A percentile compares a stretch with the other conserved stretches of the same genome.
Conservation (phyloP, 306 rosid genomes). For the Aeschynomene evenia region DNA sequence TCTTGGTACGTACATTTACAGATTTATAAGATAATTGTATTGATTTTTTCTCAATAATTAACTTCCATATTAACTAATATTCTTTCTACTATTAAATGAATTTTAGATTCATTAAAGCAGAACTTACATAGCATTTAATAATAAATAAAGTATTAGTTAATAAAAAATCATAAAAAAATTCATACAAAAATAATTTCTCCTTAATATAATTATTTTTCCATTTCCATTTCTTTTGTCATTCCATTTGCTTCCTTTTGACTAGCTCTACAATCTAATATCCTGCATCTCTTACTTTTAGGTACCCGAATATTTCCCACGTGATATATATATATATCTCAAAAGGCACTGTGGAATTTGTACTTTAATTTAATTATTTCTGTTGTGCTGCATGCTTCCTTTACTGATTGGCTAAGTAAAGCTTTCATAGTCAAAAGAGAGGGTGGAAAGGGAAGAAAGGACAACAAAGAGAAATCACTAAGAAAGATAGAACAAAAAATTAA, state of each 20-base stretch:
- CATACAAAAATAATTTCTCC: too few species aligned
- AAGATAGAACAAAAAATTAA: background rate
- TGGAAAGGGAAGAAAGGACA: background rate
- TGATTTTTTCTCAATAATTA: too few species aligned
- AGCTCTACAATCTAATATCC: background rate
- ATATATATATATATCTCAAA: background rate
- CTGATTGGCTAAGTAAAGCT: slow-evolving; percentile 19
- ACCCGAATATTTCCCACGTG: background rate
- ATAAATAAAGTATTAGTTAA: too few species aligned
- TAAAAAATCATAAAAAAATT: too few species aligned
- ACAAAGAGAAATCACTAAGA: background rate
- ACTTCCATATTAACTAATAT: too few species aligned
- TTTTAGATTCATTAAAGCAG: too few species aligned
- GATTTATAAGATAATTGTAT: background rate
- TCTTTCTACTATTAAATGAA: too few species aligned
- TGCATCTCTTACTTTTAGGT: background rate
- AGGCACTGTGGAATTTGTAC: background rate
- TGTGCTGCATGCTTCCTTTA: slow-evolving; percentile 14
- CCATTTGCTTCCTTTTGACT: slow-evolving; percentile 3
- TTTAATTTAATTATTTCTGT: background rate
- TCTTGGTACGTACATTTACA: background rate
- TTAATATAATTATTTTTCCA: too few species aligned
- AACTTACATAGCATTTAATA: too few species aligned
- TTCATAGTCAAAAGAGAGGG: slow-evolving; percentile 5
- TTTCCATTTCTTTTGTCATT: slow-evolving; percentile 1